These are phyloP conservation scores for Tricladium varicosporioides DNA, from an alignment of 2,329 filamentous ascomycete genomes.

Conservation along the genomic window DNA sequence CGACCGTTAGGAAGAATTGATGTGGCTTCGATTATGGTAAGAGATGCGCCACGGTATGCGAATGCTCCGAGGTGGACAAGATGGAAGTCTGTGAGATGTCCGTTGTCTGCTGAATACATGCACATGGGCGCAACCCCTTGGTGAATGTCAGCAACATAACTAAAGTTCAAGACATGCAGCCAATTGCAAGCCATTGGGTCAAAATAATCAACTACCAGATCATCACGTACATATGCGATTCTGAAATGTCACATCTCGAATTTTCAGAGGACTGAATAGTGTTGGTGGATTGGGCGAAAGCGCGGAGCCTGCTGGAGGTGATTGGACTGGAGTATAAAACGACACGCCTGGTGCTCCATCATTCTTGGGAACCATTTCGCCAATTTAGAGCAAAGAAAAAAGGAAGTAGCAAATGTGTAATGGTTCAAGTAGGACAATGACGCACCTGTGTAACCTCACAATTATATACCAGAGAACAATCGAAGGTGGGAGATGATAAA, in stretches of 20 bases:
- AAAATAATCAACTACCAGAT: too few species aligned
- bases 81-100: slow-evolving; percentile 35
- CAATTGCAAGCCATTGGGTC: not conserved
- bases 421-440: not conserved
- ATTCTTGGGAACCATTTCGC: slow-evolving; percentile 13
- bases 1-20: slow-evolving; percentile 34
- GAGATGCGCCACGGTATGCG: slow-evolving; percentile 33
- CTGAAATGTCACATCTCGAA: slow-evolving; percentile 43
- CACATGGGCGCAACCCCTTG: slow-evolving; percentile 46
- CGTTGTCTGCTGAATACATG: slow-evolving; percentile 36
- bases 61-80: slow-evolving; percentile 33
- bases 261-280: slow-evolving; percentile 44
- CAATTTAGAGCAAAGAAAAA: not conserved
- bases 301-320: slow-evolving; percentile 31
- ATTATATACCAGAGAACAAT: too few species aligned
- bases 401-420: not conserved
- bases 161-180: not conserved
- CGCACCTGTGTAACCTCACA: too few species aligned
- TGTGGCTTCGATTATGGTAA: slow-evolving; percentile 37
- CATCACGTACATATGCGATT: slow-evolving; percentile 40
- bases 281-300: slow-evolving; percentile 29
- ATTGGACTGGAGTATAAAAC: slow-evolving; percentile 34
- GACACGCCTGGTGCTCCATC: slow-evolving; percentile 24
- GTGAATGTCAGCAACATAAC: not conserved
- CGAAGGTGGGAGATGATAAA: too few species aligned